Evolutionary conservation across 2,329 filamentous ascomycete genomes (phyloP).

Genomic region (Trichoderma polysporum): DNA sequence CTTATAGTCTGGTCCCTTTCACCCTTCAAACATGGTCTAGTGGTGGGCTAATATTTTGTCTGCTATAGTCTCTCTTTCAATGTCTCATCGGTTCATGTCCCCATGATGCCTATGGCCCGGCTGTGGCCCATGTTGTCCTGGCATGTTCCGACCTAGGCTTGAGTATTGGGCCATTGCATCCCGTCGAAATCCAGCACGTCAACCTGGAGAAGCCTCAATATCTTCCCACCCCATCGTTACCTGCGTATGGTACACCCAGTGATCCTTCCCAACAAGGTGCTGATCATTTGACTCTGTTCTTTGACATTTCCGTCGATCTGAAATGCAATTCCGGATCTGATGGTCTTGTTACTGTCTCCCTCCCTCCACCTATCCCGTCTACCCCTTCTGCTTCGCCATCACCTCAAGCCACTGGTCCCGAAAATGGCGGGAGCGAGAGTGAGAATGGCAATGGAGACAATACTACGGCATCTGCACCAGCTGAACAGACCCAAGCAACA

Average conservation of each 20-base stretch:
- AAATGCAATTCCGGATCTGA: slow-evolving; percentile 34
- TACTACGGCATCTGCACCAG: neutral
- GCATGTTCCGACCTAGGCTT: slow-evolving; percentile 31
- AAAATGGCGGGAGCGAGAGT: neutral
- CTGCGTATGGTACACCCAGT: slow-evolving; percentile 2
- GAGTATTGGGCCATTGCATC: slow-evolving; percentile 32
- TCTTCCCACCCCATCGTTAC: neutral
- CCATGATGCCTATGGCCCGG: slow-evolving; percentile 31
- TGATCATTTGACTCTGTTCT: slow-evolving; percentile 18
- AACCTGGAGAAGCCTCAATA: slow-evolving; percentile 20
- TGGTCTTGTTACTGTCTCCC: slow-evolving; percentile 31
- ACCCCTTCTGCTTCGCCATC: neutral
- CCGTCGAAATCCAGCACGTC: slow-evolving; percentile 30
- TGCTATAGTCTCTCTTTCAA: slow-evolving; percentile 32
- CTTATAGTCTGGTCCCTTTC: neutral
- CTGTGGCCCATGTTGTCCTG: slow-evolving; percentile 30
- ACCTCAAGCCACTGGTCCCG: neutral
- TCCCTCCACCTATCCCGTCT: neutral
- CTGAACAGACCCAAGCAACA: neutral
- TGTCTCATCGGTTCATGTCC: slow-evolving; percentile 34
- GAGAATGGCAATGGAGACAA: neutral
- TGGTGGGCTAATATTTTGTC: neutral
- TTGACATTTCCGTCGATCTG: slow-evolving; percentile 30
- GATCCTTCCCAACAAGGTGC: neutral
- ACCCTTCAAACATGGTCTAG: neutral